Evolutionary conservation across 345 rosid genomes (phyloP), one percentile per base, ranked within the genome.

Genomic region (Durio zibethinus): DNA sequence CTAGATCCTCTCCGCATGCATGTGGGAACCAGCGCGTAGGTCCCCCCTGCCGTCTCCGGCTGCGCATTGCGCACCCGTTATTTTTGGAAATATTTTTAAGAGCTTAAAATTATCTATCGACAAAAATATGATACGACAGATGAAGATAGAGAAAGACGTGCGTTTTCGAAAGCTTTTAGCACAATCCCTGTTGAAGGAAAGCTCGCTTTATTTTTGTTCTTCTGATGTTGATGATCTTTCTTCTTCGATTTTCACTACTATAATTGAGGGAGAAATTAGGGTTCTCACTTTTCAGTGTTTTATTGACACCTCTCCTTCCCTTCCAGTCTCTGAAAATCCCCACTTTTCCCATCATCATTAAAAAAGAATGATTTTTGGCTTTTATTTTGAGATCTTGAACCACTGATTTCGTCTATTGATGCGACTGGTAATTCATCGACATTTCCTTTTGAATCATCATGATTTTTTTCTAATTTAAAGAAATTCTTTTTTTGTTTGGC

Each of bases 381-480:
- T 10, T 25, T 10, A 20, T 20, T 56, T 68, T 27, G 59, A 56
- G 57, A 77, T 68, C 63, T 62, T 29, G 42, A 61, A 36, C 64
- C 29, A 4, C 40, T 23, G 50, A 18, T 62, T 73, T 67, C 50
- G 21, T 48, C 63, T 27, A 57, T 72, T 78, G 50, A 72, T 78
- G 72, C 80, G 42, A 78, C 72, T 61, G 76, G 80, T 78, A 72
- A 61, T 50, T 56, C 5, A 4, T 60, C 80, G 80, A 59, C 42
- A 7, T 45, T 27, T 35, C 29, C 23, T 4, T 20, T 10, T 68
- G 42, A 18, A 31, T 36, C 25, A 69, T 48, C 15, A 70, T 16
- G 27, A 1, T 12, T 70, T 48, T 10, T 16, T 21, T 45, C 12
- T 40, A 21, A 40, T 16, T 68, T 64, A 60, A 29, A 29, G 38